phyloP scores from a whole-genome alignment of 2,329 filamentous ascomycete genomes.

The Cytospora mali region DNA sequence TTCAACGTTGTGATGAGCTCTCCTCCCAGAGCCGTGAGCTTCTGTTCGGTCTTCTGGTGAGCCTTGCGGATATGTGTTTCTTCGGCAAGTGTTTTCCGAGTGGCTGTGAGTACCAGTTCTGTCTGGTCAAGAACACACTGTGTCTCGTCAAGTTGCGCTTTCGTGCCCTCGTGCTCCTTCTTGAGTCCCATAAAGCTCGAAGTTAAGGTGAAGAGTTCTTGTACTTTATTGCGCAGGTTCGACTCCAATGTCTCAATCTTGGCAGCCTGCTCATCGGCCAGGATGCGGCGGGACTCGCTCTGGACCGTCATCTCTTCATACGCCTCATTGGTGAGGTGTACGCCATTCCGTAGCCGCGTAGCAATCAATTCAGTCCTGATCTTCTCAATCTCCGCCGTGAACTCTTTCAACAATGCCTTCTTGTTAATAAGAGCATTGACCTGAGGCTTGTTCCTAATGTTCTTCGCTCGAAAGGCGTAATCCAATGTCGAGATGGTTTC shows the following conservation, averaged over 20 bases:
- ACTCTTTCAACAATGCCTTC: slow-evolving; percentile 87
- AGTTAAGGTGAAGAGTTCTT: slow-evolving; percentile 85
- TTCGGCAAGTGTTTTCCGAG: slow-evolving; percentile 74
- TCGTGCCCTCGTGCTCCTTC: slow-evolving; percentile 83
- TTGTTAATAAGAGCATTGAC: slow-evolving; percentile 91
- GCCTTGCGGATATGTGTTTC: slow-evolving; percentile 80
- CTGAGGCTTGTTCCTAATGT: slow-evolving; percentile 97
- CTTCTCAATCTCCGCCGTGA: slow-evolving; percentile 90
- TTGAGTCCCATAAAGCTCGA: slow-evolving; percentile 86
- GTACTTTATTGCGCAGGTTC: slow-evolving; percentile 89
- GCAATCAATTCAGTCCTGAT: slow-evolving; percentile 92
- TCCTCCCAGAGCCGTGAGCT: slow-evolving; percentile 72
- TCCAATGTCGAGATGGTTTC: slow-evolving; percentile 98
- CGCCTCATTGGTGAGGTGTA: slow-evolving; percentile 85
- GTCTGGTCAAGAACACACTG: slow-evolving; percentile 84
- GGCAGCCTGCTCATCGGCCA: slow-evolving; percentile 88
- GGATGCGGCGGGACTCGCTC: slow-evolving; percentile 87
- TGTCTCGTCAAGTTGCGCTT: slow-evolving; percentile 72
- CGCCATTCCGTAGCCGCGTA: slow-evolving; percentile 89
- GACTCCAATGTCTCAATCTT: slow-evolving; percentile 91
- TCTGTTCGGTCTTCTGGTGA: slow-evolving; percentile 80
- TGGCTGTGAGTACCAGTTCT: slow-evolving; percentile 78
- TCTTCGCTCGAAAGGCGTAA: slow-evolving; percentile 97
- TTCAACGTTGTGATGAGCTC: slow-evolving; percentile 78
- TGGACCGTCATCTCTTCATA: slow-evolving; percentile 91